Conservation (phyloP, 1,284 basidiomycete genomes). For the Microbotryomycetes sp. region DNA sequence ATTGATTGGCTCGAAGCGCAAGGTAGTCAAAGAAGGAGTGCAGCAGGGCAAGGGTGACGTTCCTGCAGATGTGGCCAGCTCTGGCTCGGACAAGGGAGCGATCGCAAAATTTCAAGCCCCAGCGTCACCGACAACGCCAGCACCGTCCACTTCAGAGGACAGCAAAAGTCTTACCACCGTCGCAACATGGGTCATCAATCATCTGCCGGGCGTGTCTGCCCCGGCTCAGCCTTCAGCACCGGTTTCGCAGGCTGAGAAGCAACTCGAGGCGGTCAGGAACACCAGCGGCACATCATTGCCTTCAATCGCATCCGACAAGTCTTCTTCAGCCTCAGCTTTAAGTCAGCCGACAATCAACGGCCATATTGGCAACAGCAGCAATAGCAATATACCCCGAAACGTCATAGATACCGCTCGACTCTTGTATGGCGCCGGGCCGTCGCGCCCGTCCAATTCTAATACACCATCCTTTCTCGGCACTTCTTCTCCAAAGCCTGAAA, state of each 20-base stretch:
- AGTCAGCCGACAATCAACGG: not conserved
- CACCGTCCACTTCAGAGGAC: constrained; percentile 7
- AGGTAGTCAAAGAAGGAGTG: not conserved
- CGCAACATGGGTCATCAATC: constrained; percentile 36
- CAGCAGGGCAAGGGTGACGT: not conserved
- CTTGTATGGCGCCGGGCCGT: constrained; percentile 25
- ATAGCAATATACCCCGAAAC: not conserved
- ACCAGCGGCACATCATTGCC: not conserved
- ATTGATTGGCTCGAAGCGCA: constrained; percentile 12
- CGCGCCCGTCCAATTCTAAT: constrained; percentile 1
- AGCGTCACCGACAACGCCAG: not conserved
- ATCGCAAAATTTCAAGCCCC: not conserved
- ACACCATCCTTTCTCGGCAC: not conserved
- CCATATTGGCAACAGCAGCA: not conserved
- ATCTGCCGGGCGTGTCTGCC: constrained; percentile 23
- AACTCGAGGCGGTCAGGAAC: constrained; percentile 7
- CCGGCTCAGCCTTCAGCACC: constrained; percentile 5
- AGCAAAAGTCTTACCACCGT: constrained; percentile 26
- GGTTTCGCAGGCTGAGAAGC: constrained; percentile 9
- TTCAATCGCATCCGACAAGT: not conserved
- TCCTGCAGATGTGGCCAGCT: not conserved
- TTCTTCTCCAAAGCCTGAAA: constrained; percentile 21
- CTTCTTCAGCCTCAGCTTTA: not conserved
- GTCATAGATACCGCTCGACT: constrained; percentile 21
- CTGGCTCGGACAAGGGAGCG: too few relatives aligned